Evolutionary conservation across 768 basidiomycete species (phyloP), one percentile per base, ranked within the genome.

Genomic region (Termitomyces sp.): DNA sequence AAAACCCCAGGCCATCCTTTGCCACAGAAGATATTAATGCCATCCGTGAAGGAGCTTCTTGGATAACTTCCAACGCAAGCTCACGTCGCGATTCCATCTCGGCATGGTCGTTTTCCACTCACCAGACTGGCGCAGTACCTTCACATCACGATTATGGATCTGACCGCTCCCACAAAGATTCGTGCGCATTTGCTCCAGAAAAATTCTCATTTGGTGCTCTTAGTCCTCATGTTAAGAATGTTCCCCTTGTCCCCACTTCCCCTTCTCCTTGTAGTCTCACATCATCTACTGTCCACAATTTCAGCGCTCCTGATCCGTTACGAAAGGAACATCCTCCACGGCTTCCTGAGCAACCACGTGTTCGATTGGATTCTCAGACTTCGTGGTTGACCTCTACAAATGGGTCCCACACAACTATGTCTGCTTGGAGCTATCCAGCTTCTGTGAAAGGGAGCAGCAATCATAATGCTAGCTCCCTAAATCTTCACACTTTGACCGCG

Each of bases 41-140:
- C 20, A 76, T 90, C 53, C 83, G 84, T 22, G 88, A 90, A 62
- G 87, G 88, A 52, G 83, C 82, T 50, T 89, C 88, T n/a, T 90
- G 89, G 88, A 82, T 91, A 59, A 88, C 89, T 0, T 90, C 88
- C 49, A 78, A 80, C 44, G 75, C 82, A 18, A 78, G 80, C 54
- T 82, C 81, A 33, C 77, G 76, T 45, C 80, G 73, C 56, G 78
- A 80, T 45, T 87, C 87, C 0, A 68, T 82, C 28, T 90, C 87
- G 8, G 80, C 80, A 18, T 89, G 86, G 81, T 88, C 87, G 0
- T 87, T 88, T 70, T 85, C 86, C 1, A 88, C 87, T 1, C 82
- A 84, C 64, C 79, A 83, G 49, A 83, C 83, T 2, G 65, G 60
- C 20, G 65, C 66, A 22, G 70, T 69, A 12, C 73, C 74, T 36